Evolutionary conservation across 2,329 filamentous ascomycete genomes (phyloP), one percentile per base, ranked within the genome.

Genomic region (Paraphoma sp.): DNA sequence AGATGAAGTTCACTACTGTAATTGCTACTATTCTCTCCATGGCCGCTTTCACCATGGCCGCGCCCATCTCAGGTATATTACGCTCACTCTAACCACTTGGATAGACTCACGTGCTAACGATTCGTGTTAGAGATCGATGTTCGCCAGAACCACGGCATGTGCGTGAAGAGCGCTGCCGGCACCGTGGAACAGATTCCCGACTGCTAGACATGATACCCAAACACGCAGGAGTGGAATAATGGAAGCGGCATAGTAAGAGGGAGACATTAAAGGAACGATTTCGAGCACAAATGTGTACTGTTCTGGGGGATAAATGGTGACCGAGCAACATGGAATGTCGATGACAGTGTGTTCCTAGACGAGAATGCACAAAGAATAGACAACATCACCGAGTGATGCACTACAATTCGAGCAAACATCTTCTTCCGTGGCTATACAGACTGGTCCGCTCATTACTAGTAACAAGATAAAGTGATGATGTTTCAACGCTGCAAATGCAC

Each of bases 91-190:
- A 23, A 23, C 23, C 23, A 5, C 23, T 23, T 23, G 23, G 3
- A 23, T 5, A 23, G 23, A 23, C 23, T 23, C 23, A 23, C 23
- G 2, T 23, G 23, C 23, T 23, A 23, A 23, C 23, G 23, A 70
- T 46, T 47, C 7, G 12, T 38, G 0, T 7, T 16, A 75, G 71
- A 69, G 40, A 62, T 72, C 5, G 60, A 57, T 28, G 63, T 57
- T 7, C 71, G 71, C 46, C 69, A 71, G 55, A 75, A 76, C 63
- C 74, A 76, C 60, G 74, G 74, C 56, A 74, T 73, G 65, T 76
- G 74, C 52, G 73, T 76, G 59, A 63, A 60, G 45, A 56, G 63
- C 52, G 17, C 45, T 7, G 62, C 40, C n/a, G 65, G 62, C 40
- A 48, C 47, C 8, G 50, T 71, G 38, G 57, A 53, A 36, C 61